phyloP scores from a whole-genome alignment of 176 grass and related monocot genomes.

The sorghum (Sorghum bicolor) region Sorghum_bicolor_NCBIv3 NC_012870.2:15120001-15120500 shows the following conservation, averaged over 20 bases:
- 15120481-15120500: neutral
- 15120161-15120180: too few species aligned
- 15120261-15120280: too few species aligned
- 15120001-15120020: neutral
- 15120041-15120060: neutral
- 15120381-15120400: slow-evolving; percentile 14
- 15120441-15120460: neutral
- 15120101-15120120: neutral
- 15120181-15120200: too few species aligned
- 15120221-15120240: too few species aligned
- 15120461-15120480: neutral
- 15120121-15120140: slow-evolving; percentile 18
- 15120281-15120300: too few species aligned
- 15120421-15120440: neutral
- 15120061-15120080: neutral
- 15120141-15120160: too few species aligned
- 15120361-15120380: slow-evolving; percentile 27
- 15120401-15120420: neutral
- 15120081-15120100: neutral
- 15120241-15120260: too few species aligned
- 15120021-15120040: neutral
- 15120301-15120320: too few species aligned
- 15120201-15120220: too few species aligned
- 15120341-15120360: slow-evolving; percentile 42
- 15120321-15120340: slow-evolving; percentile 28